Base-by-base conservation (phyloP, 2,329 filamentous ascomycete species). In the Ophiobolus disseminans region DNA sequence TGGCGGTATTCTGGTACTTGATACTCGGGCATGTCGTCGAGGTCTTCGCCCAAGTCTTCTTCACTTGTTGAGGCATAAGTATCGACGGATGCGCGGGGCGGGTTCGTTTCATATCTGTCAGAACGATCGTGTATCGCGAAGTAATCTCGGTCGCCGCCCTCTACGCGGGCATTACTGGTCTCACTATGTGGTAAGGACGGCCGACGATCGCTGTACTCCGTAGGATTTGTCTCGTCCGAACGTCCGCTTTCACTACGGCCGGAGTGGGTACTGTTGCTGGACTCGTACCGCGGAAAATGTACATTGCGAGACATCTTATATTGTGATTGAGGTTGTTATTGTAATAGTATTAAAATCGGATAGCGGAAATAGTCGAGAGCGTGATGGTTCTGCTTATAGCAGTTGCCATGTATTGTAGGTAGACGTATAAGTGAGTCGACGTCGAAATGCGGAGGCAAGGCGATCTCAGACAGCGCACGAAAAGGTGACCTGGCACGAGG, bases 11-110 rank as follows among this genome's bases (percentile, higher is more conserved):
- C 73, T 5, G 84, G 85, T 42, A 88, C 76, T 36, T 83, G 77
- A 58, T 82, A 84, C 40, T 73, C 78, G 17, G 80, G 75, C 34
- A 68, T 54, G 44, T 79, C 73, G 43, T 80, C 75, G 13, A 73
- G 57, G 14, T 76, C 75, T 40, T 75, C 72, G 8, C 73, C 74
- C 14, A 80, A 66, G n/a, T 86, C 84, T 34, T 85, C 80, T 34
- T 83, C 79, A 3, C 87, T 89, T 23, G 82, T 89, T 4, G 91
- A 96, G 62, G 86, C 85, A 72, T 92, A 95, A 1, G 91, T 96
- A 52, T 90, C 87, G 58, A 85, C 80, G 0, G 91, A 94, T 20
- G 83, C 80, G 36, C 82, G 79, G 38, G 68, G 57, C 25, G 57
- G 58, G 16, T 41, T 53, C 16, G 45, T 40, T 17, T 49, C 50